Percentiles rank a stretch among this genome's conserved stretches.
These are phyloP conservation scores for Pistacia integerrima DNA, from an alignment of 345 rosid species.

Conservation along the genomic window DNA sequence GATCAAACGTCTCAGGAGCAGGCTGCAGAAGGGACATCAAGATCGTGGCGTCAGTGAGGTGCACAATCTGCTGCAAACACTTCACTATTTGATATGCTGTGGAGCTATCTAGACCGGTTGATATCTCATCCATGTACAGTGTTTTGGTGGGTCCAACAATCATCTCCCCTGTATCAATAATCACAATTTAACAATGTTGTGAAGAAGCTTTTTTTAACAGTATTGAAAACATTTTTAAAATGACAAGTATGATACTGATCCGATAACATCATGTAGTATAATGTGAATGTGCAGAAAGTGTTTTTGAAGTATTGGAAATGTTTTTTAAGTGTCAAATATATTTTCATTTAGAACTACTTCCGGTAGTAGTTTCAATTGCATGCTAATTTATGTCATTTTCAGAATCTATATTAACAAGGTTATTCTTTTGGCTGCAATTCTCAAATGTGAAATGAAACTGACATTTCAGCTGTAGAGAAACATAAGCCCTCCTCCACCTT, in stretches of 20 bases:
- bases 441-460: background rate
- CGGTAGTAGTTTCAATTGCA: too few species aligned
- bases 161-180: slow-evolving; percentile 72
- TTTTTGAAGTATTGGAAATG: too few species aligned
- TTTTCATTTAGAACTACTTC: too few species aligned
- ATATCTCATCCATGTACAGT: slow-evolving; percentile 92
- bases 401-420: background rate
- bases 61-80: slow-evolving; percentile 81
- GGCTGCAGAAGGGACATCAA: slow-evolving; percentile 87
- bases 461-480: too few species aligned
- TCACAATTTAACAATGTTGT: too few species aligned
- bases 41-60: slow-evolving; percentile 69
- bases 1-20: slow-evolving; percentile 89
- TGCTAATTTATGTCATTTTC: background rate
- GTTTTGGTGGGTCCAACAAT: slow-evolving; percentile 93
- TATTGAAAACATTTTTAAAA: too few species aligned
- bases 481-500: background rate
- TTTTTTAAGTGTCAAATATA: too few species aligned
- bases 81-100: slow-evolving; percentile 88
- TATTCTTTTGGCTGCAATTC: background rate
- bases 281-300: too few species aligned
- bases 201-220: too few species aligned
- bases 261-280: too few species aligned
- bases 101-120: slow-evolving; percentile 93
- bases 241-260: too few species aligned